Evolutionary conservation across 768 basidiomycete species (phyloP), one percentile per base, ranked within the genome.

Genomic region (Coprinellus micaceus): DNA sequence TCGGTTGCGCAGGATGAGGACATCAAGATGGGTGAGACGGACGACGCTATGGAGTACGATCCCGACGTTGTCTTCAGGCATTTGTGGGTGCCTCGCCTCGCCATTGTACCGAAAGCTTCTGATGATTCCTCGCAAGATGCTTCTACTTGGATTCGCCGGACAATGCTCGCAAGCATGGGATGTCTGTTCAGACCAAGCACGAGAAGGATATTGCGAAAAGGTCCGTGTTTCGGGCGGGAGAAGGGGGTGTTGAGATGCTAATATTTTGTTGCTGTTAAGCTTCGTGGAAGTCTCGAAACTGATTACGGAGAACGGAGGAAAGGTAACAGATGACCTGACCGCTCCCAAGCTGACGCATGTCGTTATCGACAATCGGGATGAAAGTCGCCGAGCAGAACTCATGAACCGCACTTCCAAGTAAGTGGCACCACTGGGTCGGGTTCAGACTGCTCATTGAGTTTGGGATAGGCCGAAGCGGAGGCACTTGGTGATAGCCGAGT

Each of bases 101-200:
- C 21, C 25, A 21, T 21, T n/a, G 39, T 17, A 22, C 33, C 13
- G 29, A 41, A 36, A n/a, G 24, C 53, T n/a, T 15, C n/a, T 57
- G 39, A 53, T 57, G 36, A 36, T 39, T 51, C 53, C 49, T 40
- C 21, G n/a, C 17, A 52, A 94, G 92, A 59, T 85, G 83, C 61
- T 95, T 96, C 70, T 98, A 97, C 70, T 76, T 98, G 36, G 95
- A 98, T 68, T 82, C 89, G 2, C 80, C 86, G 0, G 77, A 77
- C 21, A 93, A 93, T 63, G 92, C 94, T 0, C 69, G 67, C 7
- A 72, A 76, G 66, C 79, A 91, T 59, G 82, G 78, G 10, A 82
- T 96, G 77, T 45, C 58, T 2, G 75, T 86, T 30, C 81, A 81
- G 50, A 66, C 80, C 46, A 82, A 79, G 67, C 63, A 81, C 40